Conservation (phyloP, 305 asterid genomes). For the Solanum chacoense region DNA sequence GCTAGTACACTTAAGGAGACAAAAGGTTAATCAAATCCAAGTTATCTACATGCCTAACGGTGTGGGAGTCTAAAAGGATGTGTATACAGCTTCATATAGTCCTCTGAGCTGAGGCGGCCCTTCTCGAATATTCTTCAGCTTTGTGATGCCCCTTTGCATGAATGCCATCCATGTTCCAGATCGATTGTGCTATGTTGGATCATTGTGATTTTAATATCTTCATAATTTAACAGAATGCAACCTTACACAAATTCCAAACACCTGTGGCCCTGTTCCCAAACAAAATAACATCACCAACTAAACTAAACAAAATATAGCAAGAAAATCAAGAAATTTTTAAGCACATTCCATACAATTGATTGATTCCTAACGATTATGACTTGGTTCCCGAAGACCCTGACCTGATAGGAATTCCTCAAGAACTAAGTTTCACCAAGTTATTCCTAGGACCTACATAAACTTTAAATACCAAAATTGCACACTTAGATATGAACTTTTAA, state of each 20-base stretch:
- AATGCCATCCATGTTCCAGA: slow-evolving; percentile 73
- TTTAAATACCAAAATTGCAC: background rate
- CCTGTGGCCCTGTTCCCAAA: background rate
- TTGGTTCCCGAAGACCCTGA: background rate
- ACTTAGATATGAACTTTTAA: background rate
- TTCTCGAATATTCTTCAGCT: slow-evolving; percentile 64
- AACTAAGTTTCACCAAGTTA: background rate
- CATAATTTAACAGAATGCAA: background rate
- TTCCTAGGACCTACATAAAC: background rate
- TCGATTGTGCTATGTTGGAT: slow-evolving; percentile 49
- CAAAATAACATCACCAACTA: background rate
- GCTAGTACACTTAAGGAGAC: slow-evolving; percentile 19
- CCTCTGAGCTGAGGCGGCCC: slow-evolving; percentile 73
- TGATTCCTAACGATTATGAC: background rate
- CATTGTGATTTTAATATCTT: slow-evolving; percentile 31
- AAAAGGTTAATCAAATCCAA: background rate
- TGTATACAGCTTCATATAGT: slow-evolving; percentile 74
- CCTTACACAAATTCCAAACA: background rate
- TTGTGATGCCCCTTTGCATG: slow-evolving; percentile 62
- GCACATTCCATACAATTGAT: background rate
- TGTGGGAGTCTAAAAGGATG: slow-evolving; percentile 13
- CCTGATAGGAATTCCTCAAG: background rate
- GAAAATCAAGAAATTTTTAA: background rate
- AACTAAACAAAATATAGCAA: background rate
- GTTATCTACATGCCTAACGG: background rate